Evolutionary conservation across 495 filamentous ascomycete genomes (phyloP).

Genomic region (Penicillium maclennaniae): DNA sequence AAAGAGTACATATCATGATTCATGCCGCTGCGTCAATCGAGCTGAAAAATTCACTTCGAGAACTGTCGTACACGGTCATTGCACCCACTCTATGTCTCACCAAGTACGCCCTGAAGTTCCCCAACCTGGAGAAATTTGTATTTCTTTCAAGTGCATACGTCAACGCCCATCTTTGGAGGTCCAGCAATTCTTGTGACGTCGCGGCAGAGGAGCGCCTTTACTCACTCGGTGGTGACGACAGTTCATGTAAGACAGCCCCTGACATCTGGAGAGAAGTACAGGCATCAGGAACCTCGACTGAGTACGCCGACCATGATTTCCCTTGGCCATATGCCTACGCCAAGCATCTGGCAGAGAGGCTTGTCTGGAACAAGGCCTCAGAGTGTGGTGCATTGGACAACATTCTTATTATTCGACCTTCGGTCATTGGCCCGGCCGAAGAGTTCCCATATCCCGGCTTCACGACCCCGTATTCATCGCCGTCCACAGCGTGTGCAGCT

Average conservation of each 20-base stretch:
- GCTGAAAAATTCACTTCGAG: conserved; percentile 21
- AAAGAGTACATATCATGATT: conserved; percentile 22
- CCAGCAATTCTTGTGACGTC: conserved; percentile 16
- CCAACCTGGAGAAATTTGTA: conserved; percentile 22
- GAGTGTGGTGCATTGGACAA: conserved; percentile 19
- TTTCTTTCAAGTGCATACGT: conserved; percentile 23
- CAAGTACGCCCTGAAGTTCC: conserved; percentile 24
- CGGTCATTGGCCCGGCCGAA: conserved; percentile 23
- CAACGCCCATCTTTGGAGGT: conserved; percentile 22
- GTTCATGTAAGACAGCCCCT: conserved; percentile 9
- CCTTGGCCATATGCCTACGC: conserved; percentile 27
- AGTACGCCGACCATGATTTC: conserved; percentile 25
- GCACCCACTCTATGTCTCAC: conserved; percentile 23
- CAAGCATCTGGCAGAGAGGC: conserved; percentile 22
- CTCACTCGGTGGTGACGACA: conserved; percentile 10
- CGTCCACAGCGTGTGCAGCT: conserved; percentile 22
- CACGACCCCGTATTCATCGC: conserved; percentile 14
- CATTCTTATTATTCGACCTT: conserved; percentile 25
- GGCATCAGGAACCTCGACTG: conserved; percentile 18
- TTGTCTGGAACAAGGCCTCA: conserved; percentile 16
- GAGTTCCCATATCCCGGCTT: conserved; percentile 22
- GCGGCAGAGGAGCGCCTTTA: conserved; percentile 20
- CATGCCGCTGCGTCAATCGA: conserved; percentile 18
- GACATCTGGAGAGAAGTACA: conserved; percentile 18
- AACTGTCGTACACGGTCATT: conserved; percentile 21